Evolutionary conservation across 2,329 filamentous ascomycete genomes (phyloP), one percentile per base, ranked within the genome.

Genomic region (Sporothrix schenckii): DNA sequence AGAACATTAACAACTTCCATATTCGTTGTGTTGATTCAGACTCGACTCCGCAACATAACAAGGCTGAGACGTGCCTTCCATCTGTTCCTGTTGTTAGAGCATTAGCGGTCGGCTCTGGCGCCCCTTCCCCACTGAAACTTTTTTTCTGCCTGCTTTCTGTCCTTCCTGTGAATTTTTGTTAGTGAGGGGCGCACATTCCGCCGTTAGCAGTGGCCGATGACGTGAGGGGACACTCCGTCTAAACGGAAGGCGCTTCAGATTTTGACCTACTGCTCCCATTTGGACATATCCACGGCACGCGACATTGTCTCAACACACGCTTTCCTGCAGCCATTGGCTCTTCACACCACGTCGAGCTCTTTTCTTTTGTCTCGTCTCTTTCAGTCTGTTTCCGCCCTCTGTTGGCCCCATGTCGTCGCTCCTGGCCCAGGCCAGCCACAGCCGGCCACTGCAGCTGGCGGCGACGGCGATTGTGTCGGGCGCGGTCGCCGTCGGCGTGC

Each of bases 391-490:
- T 34, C 34, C 19, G 16, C 21, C 19, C 16, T 1, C 34, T 19
- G 7, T n/a, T 34, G 7, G 34, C 13, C 24, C 39, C 50, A 52
- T 71, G 83, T 75, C 82, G 54, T 83, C 83, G 41, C 79, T 84
- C 49, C 69, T 85, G 39, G 78, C 81, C 54, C 81, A 83, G 68
- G 79, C 81, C 5, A 76, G 83, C 53, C 79, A 81, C 52, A 84
- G 80, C 75, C 80, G 83, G 47, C 83, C 82, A 34, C 77, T 85
- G 54, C 92, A 93, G 78, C 82, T 95, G 49, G 86, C 88, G 21
- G 87, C 89, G 3, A 93, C 92, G 0, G 92, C 92, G 2, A 82
- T 92, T 27, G 80, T 87, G 16, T 90, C 88, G 0, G 88, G 88
- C 21, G 85, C 84, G 10, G 82, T 88, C 0, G 88, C 86, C 34